Evolutionary conservation across 2,329 filamentous ascomycete species (phyloP).

Genomic region (Pleurostoma richardsiae): DNA sequence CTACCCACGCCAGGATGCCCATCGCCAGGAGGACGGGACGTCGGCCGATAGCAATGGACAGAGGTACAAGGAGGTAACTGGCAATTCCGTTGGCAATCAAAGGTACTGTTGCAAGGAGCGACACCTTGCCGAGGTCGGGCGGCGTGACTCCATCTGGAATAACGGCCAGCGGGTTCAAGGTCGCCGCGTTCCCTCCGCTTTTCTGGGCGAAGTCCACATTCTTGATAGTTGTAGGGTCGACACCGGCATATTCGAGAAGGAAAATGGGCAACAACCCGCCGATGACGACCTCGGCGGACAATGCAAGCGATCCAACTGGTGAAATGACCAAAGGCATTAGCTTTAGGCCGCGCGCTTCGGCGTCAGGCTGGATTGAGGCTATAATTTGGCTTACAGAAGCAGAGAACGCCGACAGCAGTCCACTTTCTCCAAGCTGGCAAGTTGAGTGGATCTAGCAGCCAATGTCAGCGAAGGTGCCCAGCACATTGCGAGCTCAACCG

Average conservation of each 20-base stretch:
- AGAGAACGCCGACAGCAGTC: conserved; percentile 20
- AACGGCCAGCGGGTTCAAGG: conserved; percentile 19
- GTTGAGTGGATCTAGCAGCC: conserved; percentile 21
- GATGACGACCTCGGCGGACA: conserved; percentile 22
- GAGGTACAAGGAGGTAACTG: conserved; percentile 28
- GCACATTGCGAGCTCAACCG: background rate
- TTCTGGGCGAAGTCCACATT: conserved; percentile 16
- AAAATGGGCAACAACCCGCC: conserved; percentile 25
- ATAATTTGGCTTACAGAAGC: conserved; percentile 21
- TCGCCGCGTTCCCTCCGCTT: conserved; percentile 12
- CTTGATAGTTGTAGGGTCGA: conserved; percentile 22
- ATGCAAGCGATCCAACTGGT: conserved; percentile 19
- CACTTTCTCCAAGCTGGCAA: conserved; percentile 25
- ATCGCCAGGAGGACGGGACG: conserved; percentile 27
- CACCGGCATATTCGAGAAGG: conserved; percentile 25
- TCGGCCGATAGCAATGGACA: conserved; percentile 29
- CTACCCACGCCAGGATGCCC: conserved; percentile 24
- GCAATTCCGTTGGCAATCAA: conserved; percentile 27
- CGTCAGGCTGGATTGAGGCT: background rate
- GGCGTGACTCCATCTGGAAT: conserved; percentile 21
- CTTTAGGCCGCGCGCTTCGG: background rate
- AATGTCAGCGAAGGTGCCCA: no score
- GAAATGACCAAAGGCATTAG: background rate
- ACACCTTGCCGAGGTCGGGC: conserved; percentile 19
- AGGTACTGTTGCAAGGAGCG: conserved; percentile 25